Evolutionary conservation across 352 stramenopile genomes (phyloP), one percentile per base, ranked within the genome.

Genomic region (Phytophthora colocasiae): DNA sequence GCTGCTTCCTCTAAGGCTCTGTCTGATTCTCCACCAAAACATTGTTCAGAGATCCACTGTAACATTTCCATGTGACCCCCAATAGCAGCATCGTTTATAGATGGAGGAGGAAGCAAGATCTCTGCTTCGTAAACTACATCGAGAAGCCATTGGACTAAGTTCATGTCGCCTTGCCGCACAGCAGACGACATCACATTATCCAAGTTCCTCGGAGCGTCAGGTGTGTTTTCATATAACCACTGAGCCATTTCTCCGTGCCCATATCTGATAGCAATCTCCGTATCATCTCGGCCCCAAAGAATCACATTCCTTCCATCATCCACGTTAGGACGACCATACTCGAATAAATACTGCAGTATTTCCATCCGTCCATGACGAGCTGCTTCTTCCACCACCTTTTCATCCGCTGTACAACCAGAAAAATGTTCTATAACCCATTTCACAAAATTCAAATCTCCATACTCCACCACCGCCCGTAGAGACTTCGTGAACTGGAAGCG

Each of bases 361-460:
- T 66, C 43, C 7, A 66, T 7, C 43, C 27, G 40, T 6, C 63
- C 63, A 43, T 26, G 31, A 8, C 48, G 24, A 12, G 63, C 63
- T 9, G 56, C 56, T 51, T 60, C 34, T 43, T 71, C 55, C 49
- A 66, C 56, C 4, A 71, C 63, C n/a, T 66, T 43, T 19, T 49
- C 56, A 11, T 34, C 63, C 3, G 56, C 48, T 22, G 22, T 62
- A 45, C 63, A 71, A 1, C 19, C 15, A n/a, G 38, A 44, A 66
- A 19, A 71, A 27, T 66, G 55, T 0, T 43, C 19, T 4, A 71
- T 11, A 27, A 71, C 3, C 63, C 56, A 71, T 4, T 27, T 7
- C 0, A 62, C 38, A 11, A 66, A 17, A 14, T 51, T 36, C 17
- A 71, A 32, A 43, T 71, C 63, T 14, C 53, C 43, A 29, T 36